Evolutionary conservation across 371 early-diverging fungal genomes (phyloP).

Genomic region (Phascolomyces articulosus): DNA sequence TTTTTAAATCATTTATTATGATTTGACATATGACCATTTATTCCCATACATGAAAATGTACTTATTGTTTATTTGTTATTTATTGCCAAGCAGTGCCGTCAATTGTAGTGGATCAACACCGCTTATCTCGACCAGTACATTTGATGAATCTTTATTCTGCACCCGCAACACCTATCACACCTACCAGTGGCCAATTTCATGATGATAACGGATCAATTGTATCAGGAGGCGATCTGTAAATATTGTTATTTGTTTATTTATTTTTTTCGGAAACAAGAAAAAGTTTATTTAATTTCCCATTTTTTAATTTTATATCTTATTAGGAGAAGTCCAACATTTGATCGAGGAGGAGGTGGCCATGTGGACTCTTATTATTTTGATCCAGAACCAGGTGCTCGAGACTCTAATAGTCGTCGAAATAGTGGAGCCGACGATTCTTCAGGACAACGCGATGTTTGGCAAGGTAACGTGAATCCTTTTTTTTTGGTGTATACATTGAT

Average conservation of each 20-base stretch:
- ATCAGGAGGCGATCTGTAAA: slow-evolving; percentile 3
- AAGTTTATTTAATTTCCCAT: no score
- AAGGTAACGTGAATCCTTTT: background rate
- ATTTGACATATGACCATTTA: background rate
- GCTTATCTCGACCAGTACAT: slow-evolving; percentile 6
- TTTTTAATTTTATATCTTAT: background rate
- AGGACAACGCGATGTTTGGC: slow-evolving; percentile 6
- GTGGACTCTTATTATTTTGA: background rate
- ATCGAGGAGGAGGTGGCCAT: background rate
- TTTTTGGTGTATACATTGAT: no score
- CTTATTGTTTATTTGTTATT: background rate
- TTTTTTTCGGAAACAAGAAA: background rate
- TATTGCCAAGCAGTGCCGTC: slow-evolving; percentile 7
- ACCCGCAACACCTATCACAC: slow-evolving; percentile 7
- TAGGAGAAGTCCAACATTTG: slow-evolving; percentile 11
- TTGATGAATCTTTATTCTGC: slow-evolving; percentile 12
- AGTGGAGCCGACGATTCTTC: background rate
- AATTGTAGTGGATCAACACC: slow-evolving; percentile 10
- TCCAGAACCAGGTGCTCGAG: background rate
- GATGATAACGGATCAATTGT: slow-evolving; percentile 6
- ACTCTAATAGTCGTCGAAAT: background rate
- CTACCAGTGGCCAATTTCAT: slow-evolving; percentile 3
- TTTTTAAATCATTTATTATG: no score
- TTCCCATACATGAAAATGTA: no score
- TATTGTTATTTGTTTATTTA: background rate